Conservation (phyloP, 495 filamentous ascomycete species). For the Glutinoglossum americanum region DNA sequence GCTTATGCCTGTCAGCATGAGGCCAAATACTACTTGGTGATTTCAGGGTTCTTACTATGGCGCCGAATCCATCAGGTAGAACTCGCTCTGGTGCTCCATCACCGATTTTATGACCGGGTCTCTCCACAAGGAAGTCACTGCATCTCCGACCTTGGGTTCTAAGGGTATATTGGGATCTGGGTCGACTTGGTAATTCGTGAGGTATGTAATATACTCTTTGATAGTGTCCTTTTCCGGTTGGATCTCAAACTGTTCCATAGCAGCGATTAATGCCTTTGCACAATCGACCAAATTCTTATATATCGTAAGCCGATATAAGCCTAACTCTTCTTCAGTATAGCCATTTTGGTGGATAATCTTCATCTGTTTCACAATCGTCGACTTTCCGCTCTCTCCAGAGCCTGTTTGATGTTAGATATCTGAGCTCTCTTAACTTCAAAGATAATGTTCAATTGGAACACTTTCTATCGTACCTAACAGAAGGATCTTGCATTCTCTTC, state of each 20-base stretch:
- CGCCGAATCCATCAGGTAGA: slow-evolving; percentile 97
- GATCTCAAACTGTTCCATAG: slow-evolving; percentile 73
- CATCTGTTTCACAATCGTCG: slow-evolving; percentile 99
- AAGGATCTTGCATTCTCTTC: slow-evolving; percentile 96
- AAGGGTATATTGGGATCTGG: slow-evolving; percentile 68
- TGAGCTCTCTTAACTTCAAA: background rate
- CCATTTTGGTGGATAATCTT: slow-evolving; percentile 98
- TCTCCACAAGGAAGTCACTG: slow-evolving; percentile 72
- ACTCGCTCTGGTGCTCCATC: slow-evolving; percentile 89
- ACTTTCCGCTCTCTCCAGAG: slow-evolving; percentile 95
- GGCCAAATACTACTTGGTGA: background rate
- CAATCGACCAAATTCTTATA: slow-evolving; percentile 97
- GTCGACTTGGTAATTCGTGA: slow-evolving; percentile 74
- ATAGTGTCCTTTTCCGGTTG: slow-evolving; percentile 49
- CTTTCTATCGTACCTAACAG: slow-evolving; percentile 48
- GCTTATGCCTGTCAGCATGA: slow-evolving; percentile 22
- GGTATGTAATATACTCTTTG: slow-evolving; percentile 50
- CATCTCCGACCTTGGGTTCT: slow-evolving; percentile 56
- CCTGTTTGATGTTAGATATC: slow-evolving; percentile 29
- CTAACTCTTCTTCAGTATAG: slow-evolving; percentile 77
- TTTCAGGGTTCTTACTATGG: slow-evolving; percentile 56
- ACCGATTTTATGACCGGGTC: slow-evolving; percentile 66
- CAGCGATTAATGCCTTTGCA: slow-evolving; percentile 72
- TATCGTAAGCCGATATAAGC: slow-evolving; percentile 80
- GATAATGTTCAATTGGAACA: background rate